Evolutionary conservation across 2,329 filamentous ascomycete species (phyloP).

Genomic region (Waltergamsia citrina): DNA sequence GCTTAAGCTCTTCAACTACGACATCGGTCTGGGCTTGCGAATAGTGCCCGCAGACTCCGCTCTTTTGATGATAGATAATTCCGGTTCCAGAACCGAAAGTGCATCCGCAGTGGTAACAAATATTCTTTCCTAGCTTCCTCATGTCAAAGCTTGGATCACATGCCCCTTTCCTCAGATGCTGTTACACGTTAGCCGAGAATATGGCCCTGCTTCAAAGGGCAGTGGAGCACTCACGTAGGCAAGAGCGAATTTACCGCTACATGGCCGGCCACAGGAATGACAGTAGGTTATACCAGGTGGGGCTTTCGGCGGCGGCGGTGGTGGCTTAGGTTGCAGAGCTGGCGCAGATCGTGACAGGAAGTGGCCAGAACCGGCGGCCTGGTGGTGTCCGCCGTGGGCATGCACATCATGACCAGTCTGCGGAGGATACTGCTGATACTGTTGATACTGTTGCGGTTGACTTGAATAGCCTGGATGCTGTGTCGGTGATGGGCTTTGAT

Average conservation of each 20-base stretch:
- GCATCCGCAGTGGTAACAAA: conserved; percentile 35
- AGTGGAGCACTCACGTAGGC: conserved; percentile 16
- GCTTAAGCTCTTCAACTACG: too few relatives aligned
- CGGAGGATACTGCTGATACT: too few relatives aligned
- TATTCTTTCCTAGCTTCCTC: conserved; percentile 15
- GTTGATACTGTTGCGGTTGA: too few relatives aligned
- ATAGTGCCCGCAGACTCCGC: conserved; percentile 36
- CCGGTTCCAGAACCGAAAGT: conserved; percentile 30
- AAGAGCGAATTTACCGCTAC: conserved; percentile 18
- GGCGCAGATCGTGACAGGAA: too few relatives aligned
- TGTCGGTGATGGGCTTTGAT: too few relatives aligned
- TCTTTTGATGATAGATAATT: conserved; percentile 32
- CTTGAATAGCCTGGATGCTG: too few relatives aligned
- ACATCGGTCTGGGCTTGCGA: too few relatives aligned
- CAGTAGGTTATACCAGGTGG: conserved; percentile 14
- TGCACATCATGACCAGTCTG: too few relatives aligned
- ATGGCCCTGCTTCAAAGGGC: background rate
- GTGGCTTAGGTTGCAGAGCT: too few relatives aligned
- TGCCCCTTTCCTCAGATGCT: conserved; percentile 17
- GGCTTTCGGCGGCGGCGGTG: background rate
- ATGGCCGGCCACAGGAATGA: conserved; percentile 21
- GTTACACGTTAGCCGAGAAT: background rate
- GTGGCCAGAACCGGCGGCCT: too few relatives aligned
- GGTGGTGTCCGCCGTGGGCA: too few relatives aligned
- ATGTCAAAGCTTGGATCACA: conserved; percentile 10